Percentiles rank a stretch among this genome's conserved stretches.
Conservation (phyloP, 345 rosid species). For the Rhizophora apiculata region DNA sequence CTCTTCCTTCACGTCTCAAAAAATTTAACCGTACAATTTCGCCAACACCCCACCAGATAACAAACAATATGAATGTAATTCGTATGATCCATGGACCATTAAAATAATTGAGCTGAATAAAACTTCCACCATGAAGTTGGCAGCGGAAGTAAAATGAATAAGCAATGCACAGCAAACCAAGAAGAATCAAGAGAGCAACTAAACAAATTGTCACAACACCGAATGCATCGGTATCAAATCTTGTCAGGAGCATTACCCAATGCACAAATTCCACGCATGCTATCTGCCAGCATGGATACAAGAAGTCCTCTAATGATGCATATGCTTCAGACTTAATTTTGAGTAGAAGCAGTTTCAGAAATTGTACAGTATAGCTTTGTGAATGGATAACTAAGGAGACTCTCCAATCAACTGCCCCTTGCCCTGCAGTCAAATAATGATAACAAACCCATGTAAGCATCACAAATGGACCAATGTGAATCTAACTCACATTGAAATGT, state of each 20-base stretch:
- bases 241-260: constrained; percentile 99
- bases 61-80: constrained; percentile 53
- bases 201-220: constrained; percentile 93
- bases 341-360: constrained; percentile 21
- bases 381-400: constrained; percentile 13
- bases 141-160: constrained; percentile 75
- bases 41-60: constrained; percentile 88
- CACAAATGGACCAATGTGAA: not conserved
- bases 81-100: constrained; percentile 93
- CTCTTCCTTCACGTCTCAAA: constrained; percentile 55
- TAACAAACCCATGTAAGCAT: not conserved
- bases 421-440: not conserved
- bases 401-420: constrained; percentile 8
- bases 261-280: constrained; percentile 95
- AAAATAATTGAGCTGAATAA: constrained; percentile 66
- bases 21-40: constrained; percentile 75
- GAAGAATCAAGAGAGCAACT: constrained; percentile 62
- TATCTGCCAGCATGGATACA: constrained; percentile 99
- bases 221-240: constrained; percentile 88
- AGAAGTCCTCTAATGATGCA: constrained; percentile 42
- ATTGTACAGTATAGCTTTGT: constrained; percentile 13
- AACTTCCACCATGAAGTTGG: constrained; percentile 55
- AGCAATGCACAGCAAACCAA: constrained; percentile 74
- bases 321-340: constrained; percentile 26
- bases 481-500: not conserved